Base-by-base conservation (phyloP, 2,329 filamentous ascomycete genomes). In the Parasarocladium wereldwijsianum region DNA sequence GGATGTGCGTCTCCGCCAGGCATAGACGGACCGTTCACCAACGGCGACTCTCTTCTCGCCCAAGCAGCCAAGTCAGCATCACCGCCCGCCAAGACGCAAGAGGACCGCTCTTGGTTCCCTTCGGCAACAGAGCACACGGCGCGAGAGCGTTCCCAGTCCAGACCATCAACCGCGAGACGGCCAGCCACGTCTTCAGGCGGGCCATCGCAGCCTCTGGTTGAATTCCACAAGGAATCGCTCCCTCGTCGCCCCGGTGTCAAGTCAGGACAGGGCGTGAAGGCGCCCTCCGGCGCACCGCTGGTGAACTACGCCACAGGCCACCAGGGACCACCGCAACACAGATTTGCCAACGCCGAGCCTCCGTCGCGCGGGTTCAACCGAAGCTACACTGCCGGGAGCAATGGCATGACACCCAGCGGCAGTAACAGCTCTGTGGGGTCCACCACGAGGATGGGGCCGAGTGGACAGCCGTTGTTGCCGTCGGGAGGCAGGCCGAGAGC, bases 221-320 rank as follows among this genome's bases (percentile, higher is more conserved):
- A 81, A 42, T 60, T 84, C 23, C 74, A 40, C 20, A 43, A 72
- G 13, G 20, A 30, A 6, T 19, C 23, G 5, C 0, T 71, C 73
- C 0, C 58, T 62, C 28, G 78, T 76, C 43, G 60, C 65, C 29
- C 74, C 79, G 36, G 75, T 75, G 12, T 62, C 76, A 47, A 63
- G 64, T 43, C 51, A 57, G 31, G 53, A 52, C 54, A 52, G 25
- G 60, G 58, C 13, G 49, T 63, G n/a, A 54, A 50, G 9, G 50
- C 51, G 4, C 29, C 38, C 4, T 40, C 44, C 3, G 57, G 57
- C 12, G 50, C 55, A 8, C 60, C 58, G 8, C 50, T 68, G 1
- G 59, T 68, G 26, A 60, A 64, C 30, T 54, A 59, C 29, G 62
- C 60, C 8, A 55, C 44, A 31, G 41, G 51, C 7, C 44, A 41